Base-by-base conservation (phyloP, 805 yeast genomes). In the Wickerhamomyces alni region DNA sequence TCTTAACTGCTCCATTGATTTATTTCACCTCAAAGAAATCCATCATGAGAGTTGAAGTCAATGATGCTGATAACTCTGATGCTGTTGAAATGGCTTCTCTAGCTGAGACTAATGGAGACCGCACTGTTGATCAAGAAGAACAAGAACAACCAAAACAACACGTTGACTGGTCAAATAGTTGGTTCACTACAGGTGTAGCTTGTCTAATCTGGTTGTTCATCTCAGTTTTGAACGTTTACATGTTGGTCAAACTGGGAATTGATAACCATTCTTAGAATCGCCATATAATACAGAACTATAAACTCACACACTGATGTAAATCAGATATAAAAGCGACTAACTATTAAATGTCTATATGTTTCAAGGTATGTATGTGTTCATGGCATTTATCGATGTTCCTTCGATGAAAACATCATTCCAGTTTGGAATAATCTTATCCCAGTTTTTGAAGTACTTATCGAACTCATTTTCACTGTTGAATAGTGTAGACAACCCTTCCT, bases 1-100 rank as follows among this genome's bases (percentile, higher is more conserved):
- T 88, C 47, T 70, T 87, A 33, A 77, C 89, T 8, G 91, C 94
- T 2, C 96, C 96, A 6, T 66, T 88, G 55, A 75, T 88, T 35
- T 88, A 79, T 54, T 83, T 88, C 59, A 89, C 96, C 2, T 75
- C 86, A 37, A 72, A 69, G 38, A 80, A 75, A 51, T 58, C 72
- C 12, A 73, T 82, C 35, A 88, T 89, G 97, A 67, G 62, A 35
- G 76, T 80, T 6, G 70, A 72, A 40, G 54, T 69, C 3, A 50
- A 54, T n/a, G 8, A 37, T 26, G 35, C 41, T 27, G 45, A 44
- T 13, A 37, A 3, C 24, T 11, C 15, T 4, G 24, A 30, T 11
- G 8, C 17, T 12, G 8, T 11, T 9, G 15, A n/a, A n/a, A n/a
- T n/a, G n/a, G n/a, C n/a, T n/a, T n/a, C n/a, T n/a, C n/a, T n/a